Conservation (phyloP, 495 filamentous ascomycete genomes). For the Neurospora sp. region DNA sequence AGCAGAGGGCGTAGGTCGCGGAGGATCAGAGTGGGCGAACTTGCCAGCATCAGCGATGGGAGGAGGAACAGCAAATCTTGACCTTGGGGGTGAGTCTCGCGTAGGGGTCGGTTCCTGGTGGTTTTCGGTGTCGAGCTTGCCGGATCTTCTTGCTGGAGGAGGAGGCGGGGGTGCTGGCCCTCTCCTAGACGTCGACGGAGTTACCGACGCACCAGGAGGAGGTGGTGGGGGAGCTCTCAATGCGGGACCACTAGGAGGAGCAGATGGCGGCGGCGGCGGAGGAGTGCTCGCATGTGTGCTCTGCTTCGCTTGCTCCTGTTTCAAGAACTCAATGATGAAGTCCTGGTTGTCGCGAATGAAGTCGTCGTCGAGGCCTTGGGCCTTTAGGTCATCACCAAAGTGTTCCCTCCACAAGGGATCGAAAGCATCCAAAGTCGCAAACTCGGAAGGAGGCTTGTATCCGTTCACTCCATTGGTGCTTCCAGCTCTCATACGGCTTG, state of each 20-base stretch:
- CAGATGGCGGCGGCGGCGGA: no score
- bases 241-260: constrained; percentile 23
- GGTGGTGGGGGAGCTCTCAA: constrained; percentile 49
- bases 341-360: constrained; percentile 87
- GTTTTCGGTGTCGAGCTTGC: constrained; percentile 25
- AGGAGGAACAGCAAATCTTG: constrained; percentile 70
- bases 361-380: constrained; percentile 87
- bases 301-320: constrained; percentile 57
- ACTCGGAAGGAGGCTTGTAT: constrained; percentile 33
- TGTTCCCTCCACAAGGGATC: constrained; percentile 80
- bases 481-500: constrained; percentile 39
- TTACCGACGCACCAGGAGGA: constrained; percentile 25
- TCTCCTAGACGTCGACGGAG: constrained; percentile 49
- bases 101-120: constrained; percentile 45
- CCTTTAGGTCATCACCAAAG: constrained; percentile 63
- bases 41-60: constrained; percentile 80
- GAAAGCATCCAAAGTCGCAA: constrained; percentile 64
- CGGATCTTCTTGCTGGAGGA: constrained; percentile 58
- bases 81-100: constrained; percentile 47
- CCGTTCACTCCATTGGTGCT: constrained; percentile 27
- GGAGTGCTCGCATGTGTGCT: constrained; percentile 38
- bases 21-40: constrained; percentile 47
- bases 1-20: constrained; percentile 50
- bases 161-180: constrained; percentile 79
- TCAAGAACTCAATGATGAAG: constrained; percentile 88